Percentiles rank a stretch among this genome's conserved stretches.
phyloP scores from a whole-genome alignment of 768 basidiomycete species.

The Tephrocybe sp. region DNA sequence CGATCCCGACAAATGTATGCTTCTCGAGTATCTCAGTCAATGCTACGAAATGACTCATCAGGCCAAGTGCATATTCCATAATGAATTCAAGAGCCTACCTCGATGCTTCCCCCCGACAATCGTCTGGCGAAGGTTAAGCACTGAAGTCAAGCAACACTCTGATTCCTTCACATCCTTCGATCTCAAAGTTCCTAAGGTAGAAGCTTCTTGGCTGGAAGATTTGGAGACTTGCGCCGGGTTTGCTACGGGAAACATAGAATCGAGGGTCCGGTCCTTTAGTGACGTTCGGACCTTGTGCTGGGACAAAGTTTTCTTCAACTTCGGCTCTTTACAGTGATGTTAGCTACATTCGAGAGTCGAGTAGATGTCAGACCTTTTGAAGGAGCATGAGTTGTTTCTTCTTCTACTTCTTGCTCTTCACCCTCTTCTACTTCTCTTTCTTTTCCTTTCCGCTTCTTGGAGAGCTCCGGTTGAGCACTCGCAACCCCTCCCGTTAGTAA shows the following conservation, averaged over 20 bases:
- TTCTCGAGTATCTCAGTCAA: conserved; percentile 80
- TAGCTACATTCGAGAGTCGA: neutral
- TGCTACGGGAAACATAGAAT: conserved; percentile 85
- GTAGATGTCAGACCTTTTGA: conserved; percentile 22
- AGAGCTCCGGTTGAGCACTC: conserved; percentile 24
- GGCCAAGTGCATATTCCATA: neutral
- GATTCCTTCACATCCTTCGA: conserved; percentile 69
- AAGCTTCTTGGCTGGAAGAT: conserved; percentile 18
- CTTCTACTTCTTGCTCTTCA: conserved; percentile 24
- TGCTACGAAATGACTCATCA: conserved; percentile 42
- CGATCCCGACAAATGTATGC: conserved; percentile 91
- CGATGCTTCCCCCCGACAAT: conserved; percentile 62
- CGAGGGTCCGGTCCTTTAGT: conserved; percentile 81
- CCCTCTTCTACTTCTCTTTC: conserved; percentile 25
- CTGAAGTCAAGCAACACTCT: conserved; percentile 71
- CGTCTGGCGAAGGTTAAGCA: conserved; percentile 59
- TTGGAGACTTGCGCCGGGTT: conserved; percentile 47
- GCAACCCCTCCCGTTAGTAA: conserved; percentile 53
- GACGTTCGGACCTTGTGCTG: conserved; percentile 94
- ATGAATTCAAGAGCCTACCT: conserved; percentile 43
- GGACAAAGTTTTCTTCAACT: conserved; percentile 53
- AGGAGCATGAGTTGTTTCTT: conserved; percentile 22
- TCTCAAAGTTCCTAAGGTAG: conserved; percentile 24
- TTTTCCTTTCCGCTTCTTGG: conserved; percentile 42
- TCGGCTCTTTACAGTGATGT: neutral